These are phyloP conservation scores for Porphyrellus cyaneotinctus DNA, from an alignment of 768 basidiomycete genomes.

Conservation along the genomic window DNA sequence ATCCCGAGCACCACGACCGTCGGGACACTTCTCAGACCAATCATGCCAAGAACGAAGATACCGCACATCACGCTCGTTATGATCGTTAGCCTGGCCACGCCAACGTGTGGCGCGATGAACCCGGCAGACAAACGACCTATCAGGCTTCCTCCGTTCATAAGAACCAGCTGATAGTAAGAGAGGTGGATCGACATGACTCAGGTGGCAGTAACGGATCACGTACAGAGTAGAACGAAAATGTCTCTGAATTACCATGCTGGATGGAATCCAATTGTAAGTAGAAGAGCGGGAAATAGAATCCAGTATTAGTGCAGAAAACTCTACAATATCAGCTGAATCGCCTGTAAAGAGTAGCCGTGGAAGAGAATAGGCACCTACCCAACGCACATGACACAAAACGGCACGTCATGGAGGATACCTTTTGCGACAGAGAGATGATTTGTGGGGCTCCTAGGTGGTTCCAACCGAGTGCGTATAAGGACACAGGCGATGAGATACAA, in stretches of 20 bases:
- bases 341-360: neutral
- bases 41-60: constrained; percentile 41
- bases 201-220: neutral
- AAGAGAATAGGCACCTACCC: constrained; percentile 16
- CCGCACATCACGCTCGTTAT: constrained; percentile 31
- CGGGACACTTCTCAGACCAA: constrained; percentile 34
- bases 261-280: constrained; percentile 54
- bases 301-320: constrained; percentile 29
- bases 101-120: constrained; percentile 38
- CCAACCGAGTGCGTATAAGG: constrained; percentile 39
- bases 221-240: constrained; percentile 56
- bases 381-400: constrained; percentile 16
- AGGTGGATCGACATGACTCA: no score
- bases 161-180: constrained; percentile 36
- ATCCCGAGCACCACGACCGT: constrained; percentile 39
- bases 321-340: neutral
- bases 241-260: constrained; percentile 40
- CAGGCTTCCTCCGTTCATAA: constrained; percentile 49
- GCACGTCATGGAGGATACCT: constrained; percentile 13
- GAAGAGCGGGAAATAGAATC: constrained; percentile 50
- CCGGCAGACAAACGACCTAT: constrained; percentile 49
- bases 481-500: constrained; percentile 33
- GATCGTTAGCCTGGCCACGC: constrained; percentile 42
- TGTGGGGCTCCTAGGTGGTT: constrained; percentile 19
- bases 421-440: constrained; percentile 17